phyloP scores from a whole-genome alignment of 331 rosid genomes.

The Malus hybrid region DNA sequence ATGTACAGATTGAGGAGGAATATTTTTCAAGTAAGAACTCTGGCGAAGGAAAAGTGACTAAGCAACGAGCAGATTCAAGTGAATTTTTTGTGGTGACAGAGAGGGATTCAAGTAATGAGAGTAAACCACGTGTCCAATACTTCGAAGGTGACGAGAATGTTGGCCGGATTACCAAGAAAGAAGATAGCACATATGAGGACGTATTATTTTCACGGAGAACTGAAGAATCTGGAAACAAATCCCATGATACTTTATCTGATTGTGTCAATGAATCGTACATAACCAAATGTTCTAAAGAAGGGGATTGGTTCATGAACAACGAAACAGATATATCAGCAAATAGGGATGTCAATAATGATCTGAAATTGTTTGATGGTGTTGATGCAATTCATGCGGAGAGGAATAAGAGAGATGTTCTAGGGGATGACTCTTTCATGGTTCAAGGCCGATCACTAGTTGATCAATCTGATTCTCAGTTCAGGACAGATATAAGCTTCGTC shows the following conservation, averaged over 20 bases:
- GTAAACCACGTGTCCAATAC: slow-evolving; percentile 23
- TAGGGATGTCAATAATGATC: slow-evolving; percentile 30
- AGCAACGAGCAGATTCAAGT: slow-evolving; percentile 39
- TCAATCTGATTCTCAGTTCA: slow-evolving; percentile 48
- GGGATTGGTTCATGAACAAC: slow-evolving; percentile 62
- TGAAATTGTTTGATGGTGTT: slow-evolving; percentile 38
- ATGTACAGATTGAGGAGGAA: slow-evolving; percentile 39
- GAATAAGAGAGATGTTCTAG: slow-evolving; percentile 44
- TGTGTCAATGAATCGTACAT: slow-evolving; percentile 28
- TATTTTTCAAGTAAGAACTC: slow-evolving; percentile 26
- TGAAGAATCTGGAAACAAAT: slow-evolving; percentile 35
- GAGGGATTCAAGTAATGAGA: slow-evolving; percentile 28
- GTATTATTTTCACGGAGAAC: slow-evolving; percentile 44
- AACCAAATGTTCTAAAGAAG: slow-evolving; percentile 46
- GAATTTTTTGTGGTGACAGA: slow-evolving; percentile 57
- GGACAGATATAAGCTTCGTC: slow-evolving; percentile 43
- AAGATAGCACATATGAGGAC: slow-evolving; percentile 38
- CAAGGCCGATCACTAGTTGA: slow-evolving; percentile 43
- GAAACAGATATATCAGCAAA: slow-evolving; percentile 30
- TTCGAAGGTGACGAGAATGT: slow-evolving; percentile 44
- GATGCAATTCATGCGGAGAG: slow-evolving; percentile 30
- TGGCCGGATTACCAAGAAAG: slow-evolving; percentile 38
- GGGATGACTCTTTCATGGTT: slow-evolving; percentile 94
- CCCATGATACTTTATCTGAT: slow-evolving; percentile 26
- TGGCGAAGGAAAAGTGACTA: slow-evolving; percentile 36